A percentile compares a stretch with the other conserved stretches of the same genome.
Evolutionary conservation across 2,329 filamentous ascomycete genomes (phyloP).

Genomic region (Nemania sp.): DNA sequence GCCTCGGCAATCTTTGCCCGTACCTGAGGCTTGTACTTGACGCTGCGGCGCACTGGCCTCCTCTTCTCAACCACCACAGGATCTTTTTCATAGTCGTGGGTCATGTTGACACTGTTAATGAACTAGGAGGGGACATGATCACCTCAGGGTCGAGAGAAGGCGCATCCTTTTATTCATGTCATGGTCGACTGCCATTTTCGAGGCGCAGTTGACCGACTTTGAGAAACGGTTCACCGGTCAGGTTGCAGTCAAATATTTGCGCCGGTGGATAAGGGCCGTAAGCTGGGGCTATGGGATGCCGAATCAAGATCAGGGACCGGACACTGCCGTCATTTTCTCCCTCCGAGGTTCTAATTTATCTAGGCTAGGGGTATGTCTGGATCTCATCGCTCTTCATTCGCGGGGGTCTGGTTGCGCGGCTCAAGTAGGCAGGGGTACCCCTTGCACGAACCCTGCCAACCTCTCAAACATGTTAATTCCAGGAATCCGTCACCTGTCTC

Average conservation of each 20-base stretch:
- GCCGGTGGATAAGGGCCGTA: conserved; percentile 24
- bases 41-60: conserved; percentile 15
- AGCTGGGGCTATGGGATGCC: conserved; percentile 22
- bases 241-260: conserved; percentile 23
- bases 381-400: conserved; percentile 3
- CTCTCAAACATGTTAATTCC: conserved; percentile 18
- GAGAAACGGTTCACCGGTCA: conserved; percentile 27
- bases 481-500: conserved; percentile 7
- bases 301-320: conserved; percentile 19
- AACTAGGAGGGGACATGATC: background rate
- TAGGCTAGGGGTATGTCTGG: background rate
- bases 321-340: conserved; percentile 11
- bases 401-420: conserved; percentile 19
- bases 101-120: conserved; percentile 26
- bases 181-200: conserved; percentile 5
- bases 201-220: conserved; percentile 25
- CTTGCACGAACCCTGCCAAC: conserved; percentile 27
- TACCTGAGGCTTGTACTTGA: conserved; percentile 20
- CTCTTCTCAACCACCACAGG: conserved; percentile 22
- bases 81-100: conserved; percentile 29
- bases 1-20: conserved; percentile 27
- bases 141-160: conserved; percentile 7
- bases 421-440: conserved; percentile 25
- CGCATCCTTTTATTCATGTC: conserved; percentile 21
- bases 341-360: conserved; percentile 1